These are phyloP conservation scores for Phytophthora quininea DNA, from an alignment of 352 stramenopile genomes.

Conservation along the genomic window DNA sequence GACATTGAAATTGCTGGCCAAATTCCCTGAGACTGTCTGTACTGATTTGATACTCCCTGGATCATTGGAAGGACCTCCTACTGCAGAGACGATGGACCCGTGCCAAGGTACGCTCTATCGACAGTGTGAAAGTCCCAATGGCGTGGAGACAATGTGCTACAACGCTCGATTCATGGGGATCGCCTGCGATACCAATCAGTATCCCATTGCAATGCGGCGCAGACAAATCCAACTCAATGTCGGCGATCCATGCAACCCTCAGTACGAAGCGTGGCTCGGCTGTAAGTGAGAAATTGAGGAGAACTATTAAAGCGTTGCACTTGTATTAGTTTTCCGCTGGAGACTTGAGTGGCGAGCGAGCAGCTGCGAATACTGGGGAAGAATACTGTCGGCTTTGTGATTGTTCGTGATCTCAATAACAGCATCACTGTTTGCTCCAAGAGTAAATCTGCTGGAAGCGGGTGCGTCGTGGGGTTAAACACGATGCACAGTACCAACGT, in stretches of 20 bases:
- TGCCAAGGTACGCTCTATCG: constrained; percentile 52
- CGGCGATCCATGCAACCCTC: constrained; percentile 28
- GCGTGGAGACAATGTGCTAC: constrained; percentile 40
- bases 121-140: constrained; percentile 25
- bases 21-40: constrained; percentile 31
- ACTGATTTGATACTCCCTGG: constrained; percentile 16
- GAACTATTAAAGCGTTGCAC: background rate
- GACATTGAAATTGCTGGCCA: constrained; percentile 24
- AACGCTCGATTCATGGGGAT: constrained; percentile 39
- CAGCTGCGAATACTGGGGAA: too few relatives aligned
- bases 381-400: too few relatives aligned
- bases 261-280: constrained; percentile 41
- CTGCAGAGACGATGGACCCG: constrained; percentile 22
- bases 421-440: too few relatives aligned
- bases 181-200: constrained; percentile 27
- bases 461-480: too few relatives aligned
- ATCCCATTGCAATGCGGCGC: constrained; percentile 31
- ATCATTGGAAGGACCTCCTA: constrained; percentile 18
- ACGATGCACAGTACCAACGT: too few relatives aligned
- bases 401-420: too few relatives aligned
- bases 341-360: too few relatives aligned
- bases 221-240: constrained; percentile 29
- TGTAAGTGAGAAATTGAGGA: constrained; percentile 7
- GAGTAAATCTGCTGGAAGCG: too few relatives aligned
- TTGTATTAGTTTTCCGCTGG: too few relatives aligned